phyloP scores from a whole-genome alignment of 1,139 yeast species.

The Wickerhamomyces sp. region DNA sequence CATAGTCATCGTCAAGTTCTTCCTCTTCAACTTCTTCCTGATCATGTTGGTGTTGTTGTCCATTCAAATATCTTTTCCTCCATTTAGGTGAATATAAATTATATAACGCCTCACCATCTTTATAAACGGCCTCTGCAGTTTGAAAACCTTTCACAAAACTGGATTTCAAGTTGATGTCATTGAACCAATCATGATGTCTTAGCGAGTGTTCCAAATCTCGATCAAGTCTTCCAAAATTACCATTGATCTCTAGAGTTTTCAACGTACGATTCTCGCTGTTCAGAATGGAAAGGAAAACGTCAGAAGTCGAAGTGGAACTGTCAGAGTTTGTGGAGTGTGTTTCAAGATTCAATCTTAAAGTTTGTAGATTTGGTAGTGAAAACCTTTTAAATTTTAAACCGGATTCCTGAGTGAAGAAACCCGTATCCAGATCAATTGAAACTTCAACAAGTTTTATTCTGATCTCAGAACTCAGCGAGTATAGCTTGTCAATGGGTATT shows the following conservation, averaged over 20 bases:
- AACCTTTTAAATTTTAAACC: constrained; percentile 3
- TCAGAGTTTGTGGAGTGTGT: neutral
- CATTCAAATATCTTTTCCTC: neutral
- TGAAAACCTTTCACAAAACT: constrained; percentile 11
- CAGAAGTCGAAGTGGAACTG: neutral
- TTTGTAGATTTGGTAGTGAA: constrained; percentile 4
- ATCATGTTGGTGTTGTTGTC: too few relatives aligned
- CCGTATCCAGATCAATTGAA: constrained; percentile 9
- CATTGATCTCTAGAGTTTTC: constrained; percentile 15
- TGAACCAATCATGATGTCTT: constrained; percentile 13
- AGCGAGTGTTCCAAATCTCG: constrained; percentile 15
- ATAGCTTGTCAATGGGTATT: constrained; percentile 14
- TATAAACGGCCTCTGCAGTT: constrained; percentile 2
- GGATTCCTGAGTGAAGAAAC: constrained; percentile 2
- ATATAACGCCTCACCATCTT: neutral
- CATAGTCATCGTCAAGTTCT: constrained; percentile 4
- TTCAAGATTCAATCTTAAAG: constrained; percentile 6
- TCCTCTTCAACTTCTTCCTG: neutral
- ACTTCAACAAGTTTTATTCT: constrained; percentile 5
- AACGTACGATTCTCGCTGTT: constrained; percentile 3
- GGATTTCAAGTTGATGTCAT: constrained; percentile 11
- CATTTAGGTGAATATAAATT: neutral
- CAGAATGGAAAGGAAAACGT: neutral
- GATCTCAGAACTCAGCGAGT: constrained; percentile 3
- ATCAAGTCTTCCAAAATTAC: constrained; percentile 17